These are phyloP conservation scores for Syzygium jambos DNA, from an alignment of 345 rosid species.

Conservation along the genomic window DNA sequence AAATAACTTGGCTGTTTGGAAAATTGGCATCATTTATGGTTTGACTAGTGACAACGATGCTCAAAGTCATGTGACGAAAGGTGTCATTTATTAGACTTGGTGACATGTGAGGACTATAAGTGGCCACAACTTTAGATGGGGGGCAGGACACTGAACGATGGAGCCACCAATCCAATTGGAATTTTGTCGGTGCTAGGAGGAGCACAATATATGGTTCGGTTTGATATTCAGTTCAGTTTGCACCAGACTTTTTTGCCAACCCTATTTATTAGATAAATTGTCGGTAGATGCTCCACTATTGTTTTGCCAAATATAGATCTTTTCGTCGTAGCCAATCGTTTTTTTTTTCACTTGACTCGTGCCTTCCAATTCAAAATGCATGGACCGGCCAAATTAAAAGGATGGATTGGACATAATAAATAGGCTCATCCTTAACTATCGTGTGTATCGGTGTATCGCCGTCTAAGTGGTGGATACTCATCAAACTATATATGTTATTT, in stretches of 20 bases:
- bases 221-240: background rate
- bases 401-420: background rate
- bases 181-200: background rate
- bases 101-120: background rate
- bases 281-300: background rate
- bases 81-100: background rate
- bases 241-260: background rate
- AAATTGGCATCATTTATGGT: background rate
- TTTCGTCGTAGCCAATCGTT: background rate
- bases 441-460: background rate
- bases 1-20: background rate
- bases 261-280: background rate
- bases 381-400: background rate
- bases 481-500: background rate
- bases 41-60: background rate
- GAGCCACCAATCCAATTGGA: background rate
- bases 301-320: background rate
- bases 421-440: background rate
- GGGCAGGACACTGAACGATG: background rate
- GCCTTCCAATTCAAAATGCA: background rate
- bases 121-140: background rate
- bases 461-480: background rate
- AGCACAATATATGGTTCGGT: background rate
- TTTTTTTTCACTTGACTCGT: background rate
- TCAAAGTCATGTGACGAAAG: background rate